Base-by-base conservation (phyloP, 2,329 filamentous ascomycete species). In the Ophiostoma montium region DNA sequence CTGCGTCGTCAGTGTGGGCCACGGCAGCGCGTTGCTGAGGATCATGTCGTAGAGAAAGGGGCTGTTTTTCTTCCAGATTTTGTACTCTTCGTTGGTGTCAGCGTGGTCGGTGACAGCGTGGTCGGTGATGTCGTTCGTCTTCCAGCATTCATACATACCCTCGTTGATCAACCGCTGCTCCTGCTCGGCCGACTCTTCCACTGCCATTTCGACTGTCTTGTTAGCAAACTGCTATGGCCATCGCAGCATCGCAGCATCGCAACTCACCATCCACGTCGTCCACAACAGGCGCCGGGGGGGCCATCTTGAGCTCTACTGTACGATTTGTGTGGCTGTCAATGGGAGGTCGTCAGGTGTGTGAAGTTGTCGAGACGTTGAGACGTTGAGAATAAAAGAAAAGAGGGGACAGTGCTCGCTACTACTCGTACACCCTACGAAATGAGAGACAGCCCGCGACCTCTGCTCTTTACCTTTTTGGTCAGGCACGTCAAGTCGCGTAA, bases 31-130 rank as follows among this genome's bases (percentile, higher is more conserved):
- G 56, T 87, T 94, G 60, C 88, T 89, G 55, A 96, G 75, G 56
- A 98, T 92, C 80, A 95, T 86, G 65, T 98, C 92, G 66, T 98
- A 98, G 59, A 98, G 83, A 62, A 96, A 96, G 3, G 92, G 89
- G 56, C 86, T 87, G 68, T 98, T 98, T 74, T 98, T 98, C 75
- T 98, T 98, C 92, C 92, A 98, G 57, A 90, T 95, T 67, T 98
- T 98, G 77, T 98, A 98, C 65, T 98, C 92, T 88, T 27, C 23
- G 23, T n/a, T n/a, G n/a, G n/a, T n/a, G n/a, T n/a, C n/a, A n/a
- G n/a, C n/a, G n/a, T n/a, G n/a, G n/a, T n/a, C n/a, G n/a, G n/a
- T n/a, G n/a, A n/a, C n/a, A n/a, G n/a, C n/a, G n/a, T n/a, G n/a
- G n/a, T n/a, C n/a, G n/a, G n/a, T n/a, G n/a, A n/a, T n/a, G n/a